Evolutionary conservation across 1,284 basidiomycete species (phyloP).

Genomic region (Cryptococcus jaspeensis): DNA sequence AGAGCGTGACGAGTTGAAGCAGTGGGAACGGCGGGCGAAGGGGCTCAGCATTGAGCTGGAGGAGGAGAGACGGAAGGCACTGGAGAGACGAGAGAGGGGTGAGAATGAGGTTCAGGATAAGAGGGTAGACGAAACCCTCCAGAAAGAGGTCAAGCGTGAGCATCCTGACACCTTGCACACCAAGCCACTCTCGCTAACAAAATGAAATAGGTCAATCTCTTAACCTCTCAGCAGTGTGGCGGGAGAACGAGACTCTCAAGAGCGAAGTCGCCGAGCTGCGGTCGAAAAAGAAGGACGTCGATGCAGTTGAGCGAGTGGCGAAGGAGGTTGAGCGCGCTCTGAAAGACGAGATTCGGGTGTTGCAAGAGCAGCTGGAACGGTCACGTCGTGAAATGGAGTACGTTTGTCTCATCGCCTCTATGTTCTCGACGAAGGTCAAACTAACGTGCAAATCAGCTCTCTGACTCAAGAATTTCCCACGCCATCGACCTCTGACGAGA

Average conservation of each 20-base stretch:
- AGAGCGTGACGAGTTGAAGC: conserved; percentile 28
- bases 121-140: conserved; percentile 30
- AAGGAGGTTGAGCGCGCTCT: conserved; percentile 35
- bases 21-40: conserved; percentile 38
- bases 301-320: conserved; percentile 28
- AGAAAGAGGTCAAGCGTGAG: conserved; percentile 43
- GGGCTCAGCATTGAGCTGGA: conserved; percentile 44
- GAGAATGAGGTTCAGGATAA: conserved; percentile 23
- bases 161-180: neutral
- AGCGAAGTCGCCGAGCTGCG: conserved; percentile 41
- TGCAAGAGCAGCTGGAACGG: conserved; percentile 44
- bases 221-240: conserved; percentile 33
- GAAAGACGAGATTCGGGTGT: conserved; percentile 32
- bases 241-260: conserved; percentile 34
- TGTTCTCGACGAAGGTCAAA: neutral
- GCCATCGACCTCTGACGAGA: conserved; percentile 9
- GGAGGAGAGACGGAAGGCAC: conserved; percentile 32
- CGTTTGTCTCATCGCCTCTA: conserved; percentile 16
- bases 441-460: conserved; percentile 26
- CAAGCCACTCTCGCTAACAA: neutral
- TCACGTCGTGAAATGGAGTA: conserved; percentile 49
- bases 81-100: conserved; percentile 18
- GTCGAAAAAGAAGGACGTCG: conserved; percentile 41
- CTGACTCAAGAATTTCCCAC: conserved; percentile 42
- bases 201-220: conserved; percentile 36